Evolutionary conservation across 2,329 filamentous ascomycete species (phyloP).

Genomic region (Pseudocercospora pini-densiflorae): DNA sequence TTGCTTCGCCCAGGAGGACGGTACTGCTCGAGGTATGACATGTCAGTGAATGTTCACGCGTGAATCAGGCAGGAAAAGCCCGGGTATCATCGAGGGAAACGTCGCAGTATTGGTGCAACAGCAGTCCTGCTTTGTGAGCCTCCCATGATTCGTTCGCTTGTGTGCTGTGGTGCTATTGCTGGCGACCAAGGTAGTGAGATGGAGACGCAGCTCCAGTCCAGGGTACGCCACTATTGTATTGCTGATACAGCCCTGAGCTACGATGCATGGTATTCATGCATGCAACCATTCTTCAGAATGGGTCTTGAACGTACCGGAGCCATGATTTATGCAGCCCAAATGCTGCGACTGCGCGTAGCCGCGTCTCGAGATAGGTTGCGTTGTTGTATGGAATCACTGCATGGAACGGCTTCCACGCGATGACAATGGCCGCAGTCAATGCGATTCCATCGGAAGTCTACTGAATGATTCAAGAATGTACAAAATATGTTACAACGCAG

Average conservation of each 20-base stretch:
- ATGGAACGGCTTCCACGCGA: no score
- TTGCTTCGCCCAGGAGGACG: slow-evolving; percentile 62
- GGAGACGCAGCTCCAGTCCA: not conserved
- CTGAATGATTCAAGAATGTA: not conserved
- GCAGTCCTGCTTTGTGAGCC: not conserved
- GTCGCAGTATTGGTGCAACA: no score
- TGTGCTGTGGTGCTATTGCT: not conserved
- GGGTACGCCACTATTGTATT: no score
- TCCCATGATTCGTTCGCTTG: not conserved
- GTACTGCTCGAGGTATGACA: slow-evolving; percentile 49
- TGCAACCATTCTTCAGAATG: no score
- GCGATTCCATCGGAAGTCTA: not conserved
- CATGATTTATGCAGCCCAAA: not conserved
- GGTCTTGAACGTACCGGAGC: not conserved
- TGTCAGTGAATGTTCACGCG: slow-evolving; percentile 19
- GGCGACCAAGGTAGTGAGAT: not conserved
- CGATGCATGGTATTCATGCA: no score
- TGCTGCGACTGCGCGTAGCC: no score
- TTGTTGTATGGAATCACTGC: not conserved
- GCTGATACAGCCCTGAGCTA: no score
- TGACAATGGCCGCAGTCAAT: no score
- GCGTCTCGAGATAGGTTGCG: no score
- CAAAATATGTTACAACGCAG: not conserved
- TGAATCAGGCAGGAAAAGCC: not conserved
- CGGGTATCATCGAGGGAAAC: not conserved